Evolutionary conservation across 1,139 yeast genomes (phyloP).

Genomic region (Meyerozyma sp.): DNA sequence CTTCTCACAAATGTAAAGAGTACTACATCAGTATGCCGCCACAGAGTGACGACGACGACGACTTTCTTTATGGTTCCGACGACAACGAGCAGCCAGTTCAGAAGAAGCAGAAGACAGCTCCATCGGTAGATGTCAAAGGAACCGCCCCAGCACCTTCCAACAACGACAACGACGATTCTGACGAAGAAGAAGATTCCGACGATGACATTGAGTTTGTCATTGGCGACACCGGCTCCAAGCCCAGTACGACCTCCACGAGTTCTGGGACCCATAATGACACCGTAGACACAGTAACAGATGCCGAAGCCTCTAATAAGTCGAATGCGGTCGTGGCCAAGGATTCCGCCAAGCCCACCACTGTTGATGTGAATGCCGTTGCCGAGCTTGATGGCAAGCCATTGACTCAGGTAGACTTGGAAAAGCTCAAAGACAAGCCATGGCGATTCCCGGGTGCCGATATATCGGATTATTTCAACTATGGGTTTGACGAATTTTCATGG

Average conservation of each 20-base stretch:
- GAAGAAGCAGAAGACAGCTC: constrained; percentile 17
- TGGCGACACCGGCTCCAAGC: constrained; percentile 36
- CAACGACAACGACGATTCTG: constrained; percentile 14
- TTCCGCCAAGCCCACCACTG: constrained; percentile 30
- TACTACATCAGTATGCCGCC: constrained; percentile 8
- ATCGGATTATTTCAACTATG: constrained; percentile 91
- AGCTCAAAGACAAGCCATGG: constrained; percentile 94
- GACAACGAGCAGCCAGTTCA: constrained; percentile 32
- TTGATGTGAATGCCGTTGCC: constrained; percentile 78
- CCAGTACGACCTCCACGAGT: constrained; percentile 20
- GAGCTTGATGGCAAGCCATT: constrained; percentile 78
- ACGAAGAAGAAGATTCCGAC: constrained; percentile 35
- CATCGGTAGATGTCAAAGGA: constrained; percentile 15
- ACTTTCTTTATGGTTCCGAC: constrained; percentile 76
- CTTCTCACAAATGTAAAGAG: background rate
- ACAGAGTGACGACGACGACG: constrained; percentile 68
- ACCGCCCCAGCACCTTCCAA: constrained; percentile 13
- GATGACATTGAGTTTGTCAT: constrained; percentile 51
- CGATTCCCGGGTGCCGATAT: constrained; percentile 94
- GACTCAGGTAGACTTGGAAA: constrained; percentile 77
- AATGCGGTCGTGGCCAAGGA: constrained; percentile 33
- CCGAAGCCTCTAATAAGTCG: constrained; percentile 14
- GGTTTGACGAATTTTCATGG: constrained; percentile 97
- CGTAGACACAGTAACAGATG: constrained; percentile 15
- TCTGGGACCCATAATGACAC: constrained; percentile 13